phyloP scores from a whole-genome alignment of 2,329 filamentous ascomycete genomes.

The Xylaria sp. region DNA sequence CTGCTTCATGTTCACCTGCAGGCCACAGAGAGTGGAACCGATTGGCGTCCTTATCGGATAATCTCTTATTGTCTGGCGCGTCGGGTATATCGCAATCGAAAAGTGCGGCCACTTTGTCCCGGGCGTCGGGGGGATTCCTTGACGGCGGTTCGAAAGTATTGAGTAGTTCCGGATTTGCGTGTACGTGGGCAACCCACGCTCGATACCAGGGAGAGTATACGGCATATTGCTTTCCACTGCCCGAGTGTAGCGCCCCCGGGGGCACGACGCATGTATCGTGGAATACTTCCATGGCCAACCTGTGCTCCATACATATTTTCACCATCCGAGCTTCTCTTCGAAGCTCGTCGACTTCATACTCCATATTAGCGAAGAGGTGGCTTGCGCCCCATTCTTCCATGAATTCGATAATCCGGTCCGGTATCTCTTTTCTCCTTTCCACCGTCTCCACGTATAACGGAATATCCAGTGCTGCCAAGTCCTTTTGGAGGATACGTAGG shows the following conservation, averaged over 20 bases:
- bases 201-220: conserved; percentile 88
- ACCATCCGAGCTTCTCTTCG: conserved; percentile 78
- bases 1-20: conserved; percentile 78
- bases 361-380: conserved; percentile 84
- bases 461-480: conserved; percentile 77
- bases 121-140: conserved; percentile 63
- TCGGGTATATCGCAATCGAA: conserved; percentile 72
- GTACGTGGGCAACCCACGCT: conserved; percentile 78
- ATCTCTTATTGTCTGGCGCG: conserved; percentile 70
- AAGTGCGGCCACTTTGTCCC: conserved; percentile 47
- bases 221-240: conserved; percentile 80
- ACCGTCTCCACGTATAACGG: conserved; percentile 81
- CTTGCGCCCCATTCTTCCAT: conserved; percentile 77
- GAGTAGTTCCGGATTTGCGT: conserved; percentile 75
- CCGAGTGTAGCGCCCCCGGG: conserved; percentile 74
- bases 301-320: conserved; percentile 67
- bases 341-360: conserved; percentile 93
- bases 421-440: conserved; percentile 71
- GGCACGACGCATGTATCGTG: conserved; percentile 87
- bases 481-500: conserved; percentile 70
- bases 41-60: conserved; percentile 68
- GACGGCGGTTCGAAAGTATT: conserved; percentile 68
- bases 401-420: conserved; percentile 70
- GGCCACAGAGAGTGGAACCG: conserved; percentile 74
- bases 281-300: conserved; percentile 75